Conservation (phyloP, 2,329 filamentous ascomycete species). For the Epichloe bromicola region DNA sequence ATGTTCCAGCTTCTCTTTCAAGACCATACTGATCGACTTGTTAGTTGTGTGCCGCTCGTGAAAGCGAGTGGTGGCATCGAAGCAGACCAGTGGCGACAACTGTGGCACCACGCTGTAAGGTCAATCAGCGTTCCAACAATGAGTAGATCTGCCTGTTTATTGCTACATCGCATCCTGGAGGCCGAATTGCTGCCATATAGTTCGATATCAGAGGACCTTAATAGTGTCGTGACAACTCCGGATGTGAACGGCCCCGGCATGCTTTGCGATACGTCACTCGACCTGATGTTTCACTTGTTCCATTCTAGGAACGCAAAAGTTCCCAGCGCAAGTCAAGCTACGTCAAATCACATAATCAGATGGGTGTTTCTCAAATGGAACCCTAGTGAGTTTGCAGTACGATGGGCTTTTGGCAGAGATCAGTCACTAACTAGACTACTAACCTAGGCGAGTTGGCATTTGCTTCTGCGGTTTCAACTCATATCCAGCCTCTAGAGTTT, state of each 20-base stretch:
- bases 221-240: slow-evolving; percentile 59
- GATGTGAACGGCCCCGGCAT: slow-evolving; percentile 70
- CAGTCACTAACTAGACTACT: background rate
- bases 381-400: slow-evolving; percentile 45
- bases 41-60: slow-evolving; percentile 19
- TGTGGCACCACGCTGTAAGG: slow-evolving; percentile 64
- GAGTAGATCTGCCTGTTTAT: slow-evolving; percentile 64
- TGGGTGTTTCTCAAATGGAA: slow-evolving; percentile 80
- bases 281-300: slow-evolving; percentile 58
- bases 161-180: slow-evolving; percentile 57
- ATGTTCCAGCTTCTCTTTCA: background rate
- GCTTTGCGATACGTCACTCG: slow-evolving; percentile 66
- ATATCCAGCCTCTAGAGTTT: slow-evolving; percentile 52
- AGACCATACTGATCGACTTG: slow-evolving; percentile 9
- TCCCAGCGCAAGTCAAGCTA: slow-evolving; percentile 53
- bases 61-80: slow-evolving; percentile 26
- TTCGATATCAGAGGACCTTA: slow-evolving; percentile 54
- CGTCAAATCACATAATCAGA: slow-evolving; percentile 57
- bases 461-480: slow-evolving; percentile 48
- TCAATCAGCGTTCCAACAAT: slow-evolving; percentile 56
- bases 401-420: background rate
- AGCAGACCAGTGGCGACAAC: slow-evolving; percentile 47
- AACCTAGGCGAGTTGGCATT: slow-evolving; percentile 51
- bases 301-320: slow-evolving; percentile 52
- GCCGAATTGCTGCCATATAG: slow-evolving; percentile 54